Evolutionary conservation across 2,329 filamentous ascomycete species (phyloP), one percentile per base, ranked within the genome.

Genomic region (Aspergillus aculeatinus): DNA sequence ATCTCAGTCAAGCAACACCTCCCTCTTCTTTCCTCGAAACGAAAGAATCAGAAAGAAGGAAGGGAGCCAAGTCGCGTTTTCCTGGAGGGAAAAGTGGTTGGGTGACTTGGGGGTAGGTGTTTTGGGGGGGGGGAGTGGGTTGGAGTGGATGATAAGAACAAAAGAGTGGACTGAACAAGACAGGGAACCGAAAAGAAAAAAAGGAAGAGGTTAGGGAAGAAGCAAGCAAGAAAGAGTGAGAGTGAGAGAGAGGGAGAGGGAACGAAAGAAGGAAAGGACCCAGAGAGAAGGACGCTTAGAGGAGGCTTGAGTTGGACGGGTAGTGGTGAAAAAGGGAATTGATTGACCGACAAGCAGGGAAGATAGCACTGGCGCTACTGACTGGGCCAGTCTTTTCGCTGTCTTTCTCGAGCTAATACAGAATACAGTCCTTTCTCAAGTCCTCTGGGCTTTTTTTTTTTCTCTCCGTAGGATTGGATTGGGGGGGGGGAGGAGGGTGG

Each of bases 21-120:
- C 51, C 66, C 63, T 68, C 66, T 66, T 67, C 66, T 69, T 68
- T 70, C 67, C 68, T 65, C 65, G 63, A 35, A 68, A 69, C 65
- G 64, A 69, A 62, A 63, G 68, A 55, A 58, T 44, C n/a, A 62
- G 61, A 63, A 65, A 69, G 64, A 71, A 66, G 61, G 63, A 65
- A 69, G 61, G 63, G 65, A 65, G 69, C 53, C 49, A 52, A 53
- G 52, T 57, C 57, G 62, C 61, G 54, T 48, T 51, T 53, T 54
- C 47, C 35, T 39, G 61, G 55, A 48, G 35, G 51, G n/a, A 53
- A 39, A 56, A 55, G 35, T 51, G 39, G 52, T 51, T 29, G 51
- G 57, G 51, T 59, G 60, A 61, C 59, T 55, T 44, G 39, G 39
- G 39, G 35, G 51, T 35, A 35, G 55, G 53, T 48, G 48, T 33